Evolutionary conservation across 768 basidiomycete genomes (phyloP).

Genomic region (Lentinula guzmanii): DNA sequence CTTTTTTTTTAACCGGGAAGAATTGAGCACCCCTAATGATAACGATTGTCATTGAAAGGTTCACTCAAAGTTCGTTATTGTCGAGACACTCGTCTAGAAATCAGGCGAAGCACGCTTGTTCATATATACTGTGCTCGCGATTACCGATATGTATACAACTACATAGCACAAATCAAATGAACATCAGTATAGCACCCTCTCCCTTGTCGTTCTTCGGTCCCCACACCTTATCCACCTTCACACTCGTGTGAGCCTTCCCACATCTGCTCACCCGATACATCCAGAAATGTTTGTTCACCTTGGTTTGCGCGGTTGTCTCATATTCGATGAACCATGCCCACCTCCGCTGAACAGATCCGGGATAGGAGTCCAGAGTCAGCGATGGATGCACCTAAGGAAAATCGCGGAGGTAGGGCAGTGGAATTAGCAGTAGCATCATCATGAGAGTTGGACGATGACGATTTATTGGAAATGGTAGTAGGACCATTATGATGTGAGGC

Average conservation of each 20-base stretch:
- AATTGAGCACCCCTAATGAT: too few species aligned
- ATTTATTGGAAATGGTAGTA: conserved; percentile 4
- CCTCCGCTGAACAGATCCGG: not conserved
- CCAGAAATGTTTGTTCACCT: conserved; percentile 46
- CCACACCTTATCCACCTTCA: conserved; percentile 56
- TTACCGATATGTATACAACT: too few species aligned
- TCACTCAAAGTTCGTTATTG: too few species aligned
- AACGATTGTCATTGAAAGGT: too few species aligned
- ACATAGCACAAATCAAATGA: not conserved
- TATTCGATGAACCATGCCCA: not conserved
- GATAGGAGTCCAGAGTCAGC: conserved; percentile 3
- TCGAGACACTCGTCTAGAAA: too few species aligned
- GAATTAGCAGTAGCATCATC: conserved; percentile 5
- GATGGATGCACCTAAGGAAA: not conserved
- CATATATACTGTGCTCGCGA: too few species aligned
- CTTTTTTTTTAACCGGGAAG: too few species aligned
- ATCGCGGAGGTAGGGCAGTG: not conserved
- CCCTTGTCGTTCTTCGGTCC: conserved; percentile 39
- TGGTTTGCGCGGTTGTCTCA: conserved; percentile 24
- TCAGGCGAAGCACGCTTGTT: too few species aligned
- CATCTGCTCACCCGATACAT: conserved; percentile 60
- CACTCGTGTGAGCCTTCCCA: conserved; percentile 46
- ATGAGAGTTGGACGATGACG: not conserved
- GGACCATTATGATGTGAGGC: conserved; percentile 11
- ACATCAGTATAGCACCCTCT: conserved; percentile 7